Evolutionary conservation across 352 stramenopile genomes (phyloP), one percentile per base, ranked within the genome.

Genomic region (Globisporangium abappressorium): DNA sequence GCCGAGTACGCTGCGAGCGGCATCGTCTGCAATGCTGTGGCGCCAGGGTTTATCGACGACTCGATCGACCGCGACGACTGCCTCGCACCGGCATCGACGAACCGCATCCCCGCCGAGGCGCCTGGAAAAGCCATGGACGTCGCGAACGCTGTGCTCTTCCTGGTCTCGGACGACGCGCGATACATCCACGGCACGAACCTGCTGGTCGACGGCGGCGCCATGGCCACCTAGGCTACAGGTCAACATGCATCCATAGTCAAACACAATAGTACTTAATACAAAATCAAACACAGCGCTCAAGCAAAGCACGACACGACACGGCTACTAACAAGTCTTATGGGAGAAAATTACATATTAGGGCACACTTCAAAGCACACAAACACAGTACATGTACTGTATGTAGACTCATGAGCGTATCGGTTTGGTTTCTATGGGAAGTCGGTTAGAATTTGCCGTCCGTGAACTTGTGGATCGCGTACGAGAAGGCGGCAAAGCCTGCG

Each of bases 401-500:
- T 12, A 24, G 11, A 41, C 9, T 43, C 11, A 14, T 38, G 12
- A 4, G 26, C 53, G 12, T 22, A 36, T 57, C 53, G 24, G 9
- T 22, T 57, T 30, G 53, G 26, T 38, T 57, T 57, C 53, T 58
- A 58, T 58, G 53, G 33, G 26, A n/a, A 33, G 9, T 57, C 2
- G 12, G 15, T 34, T 91, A 94, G 43, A 85, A 90, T 30, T 86
- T 83, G 59, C 85, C 85, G 62, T 85, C 81, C 60, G 95, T 97
- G 71, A 97, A 87, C 47, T 87, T 72, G 69, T 98, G 88, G 70
- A 98, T 97, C 24, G 86, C 85, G 57, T 94, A 94, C 26, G 86
- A 97, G 72, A 98, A 98, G 2, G 90, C 89, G 7, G 93, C 93
- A 72, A 98, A 97, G 68, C 91, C 91, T 68, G 82, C 94, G 81